Evolutionary conservation across 306 rosid species (phyloP), one percentile per base, ranked within the genome.

Genomic region (Lupinus albus): DNA sequence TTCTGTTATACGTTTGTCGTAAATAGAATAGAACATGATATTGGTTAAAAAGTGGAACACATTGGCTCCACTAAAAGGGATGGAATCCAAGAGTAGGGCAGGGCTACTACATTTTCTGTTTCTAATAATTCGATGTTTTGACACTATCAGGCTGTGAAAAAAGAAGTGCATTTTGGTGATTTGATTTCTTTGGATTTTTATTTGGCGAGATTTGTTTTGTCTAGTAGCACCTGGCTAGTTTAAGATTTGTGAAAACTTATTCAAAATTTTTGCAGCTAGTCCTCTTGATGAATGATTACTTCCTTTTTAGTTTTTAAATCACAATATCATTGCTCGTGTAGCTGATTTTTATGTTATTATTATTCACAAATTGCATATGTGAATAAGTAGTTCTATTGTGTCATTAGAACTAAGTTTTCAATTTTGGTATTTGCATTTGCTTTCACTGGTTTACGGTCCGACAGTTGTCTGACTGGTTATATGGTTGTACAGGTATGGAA

Each of bases 401-500:
- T n/a, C 55, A 25, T 64, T 64, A 2, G 20, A 25, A 64, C 32
- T 45, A 45, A n/a, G n/a, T n/a, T n/a, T 42, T 46, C 10, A 3
- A 18, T 46, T 28, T 46, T 46, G 20, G 56, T 33, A 9, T 45
- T 42, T n/a, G 8, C 21, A 36, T 36, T 39, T 39, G 4, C 16
- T 11, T 63, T 36, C 5, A 14, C 33, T 46, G 9, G 36, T 44
- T 10, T 46, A 33, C 33, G 1, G 3, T 4, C 10, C 56, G 28
- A 64, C 39, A 38, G 65, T 51, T 52, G n/a, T 67, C 68, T 74
- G 68, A 81, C 70, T 60, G 64, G 20, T 76, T 75, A 44, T 70
- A 59, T 76, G 71, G 39, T 16, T 63, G 39, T 76, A 46, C 91
- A 92, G 98, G 92, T 80, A 81, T 92, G 49, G 98, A 92, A 63